Evolutionary conservation across 164 flowering plant species (phyloP).

Genomic region (Brasenia schreberi): DNA sequence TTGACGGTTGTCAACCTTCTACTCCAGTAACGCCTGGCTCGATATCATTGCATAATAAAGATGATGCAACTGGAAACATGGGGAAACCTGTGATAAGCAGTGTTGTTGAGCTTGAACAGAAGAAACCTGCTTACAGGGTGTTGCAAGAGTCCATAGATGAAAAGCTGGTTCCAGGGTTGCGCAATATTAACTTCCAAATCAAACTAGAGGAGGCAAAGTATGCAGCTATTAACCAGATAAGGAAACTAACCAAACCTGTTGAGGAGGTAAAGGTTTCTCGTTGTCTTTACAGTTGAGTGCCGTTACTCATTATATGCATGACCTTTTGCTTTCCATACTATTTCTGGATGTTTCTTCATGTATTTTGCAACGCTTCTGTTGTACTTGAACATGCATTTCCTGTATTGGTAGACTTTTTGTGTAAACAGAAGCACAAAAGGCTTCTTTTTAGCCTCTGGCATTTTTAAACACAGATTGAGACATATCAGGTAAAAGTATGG

Average conservation of each 20-base stretch:
- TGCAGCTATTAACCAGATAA: background rate
- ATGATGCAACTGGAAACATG: background rate
- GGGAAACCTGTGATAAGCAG: background rate
- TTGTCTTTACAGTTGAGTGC: background rate
- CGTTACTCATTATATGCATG: too few species aligned
- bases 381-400: too few species aligned
- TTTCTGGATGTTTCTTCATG: too few species aligned
- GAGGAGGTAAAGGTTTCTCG: background rate
- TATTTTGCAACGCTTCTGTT: too few species aligned
- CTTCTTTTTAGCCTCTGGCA: too few species aligned
- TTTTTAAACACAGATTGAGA: too few species aligned
- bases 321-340: too few species aligned
- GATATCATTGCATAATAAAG: too few species aligned
- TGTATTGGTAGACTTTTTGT: too few species aligned
- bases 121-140: conserved; percentile 1
- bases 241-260: background rate
- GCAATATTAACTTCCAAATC: background rate
- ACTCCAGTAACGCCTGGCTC: background rate
- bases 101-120: background rate
- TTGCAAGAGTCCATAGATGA: background rate
- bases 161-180: background rate
- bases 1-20: background rate
- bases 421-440: too few species aligned
- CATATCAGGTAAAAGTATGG: too few species aligned
- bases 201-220: background rate